A percentile compares a stretch with the other conserved stretches of the same genome.
Conservation (phyloP, 139 green algal species). For the Gonium pectorale region DNA sequence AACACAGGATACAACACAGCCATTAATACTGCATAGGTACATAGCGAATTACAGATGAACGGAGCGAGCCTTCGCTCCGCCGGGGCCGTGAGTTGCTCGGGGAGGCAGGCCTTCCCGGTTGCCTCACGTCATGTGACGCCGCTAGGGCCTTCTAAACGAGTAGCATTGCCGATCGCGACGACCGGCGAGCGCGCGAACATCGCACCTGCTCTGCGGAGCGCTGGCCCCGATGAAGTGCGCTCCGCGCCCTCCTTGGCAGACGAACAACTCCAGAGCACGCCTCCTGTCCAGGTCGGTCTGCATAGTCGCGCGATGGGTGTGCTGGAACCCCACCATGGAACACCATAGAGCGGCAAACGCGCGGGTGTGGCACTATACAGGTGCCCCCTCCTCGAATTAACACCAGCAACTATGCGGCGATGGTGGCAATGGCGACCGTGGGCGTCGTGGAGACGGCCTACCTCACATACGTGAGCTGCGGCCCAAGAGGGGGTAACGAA, state of each 20-base stretch:
- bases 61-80: not conserved
- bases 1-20: too few relatives aligned
- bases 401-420: not conserved
- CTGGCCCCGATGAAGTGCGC: not conserved
- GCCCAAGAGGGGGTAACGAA: too few relatives aligned
- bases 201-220: not conserved
- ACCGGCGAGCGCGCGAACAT: not conserved
- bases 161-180: not conserved
- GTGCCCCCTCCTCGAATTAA: not conserved
- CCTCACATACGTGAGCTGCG: conserved; percentile 67
- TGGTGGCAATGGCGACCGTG: conserved; percentile 60
- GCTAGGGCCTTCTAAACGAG: too few relatives aligned
- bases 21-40: not conserved
- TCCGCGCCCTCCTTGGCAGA: conserved; percentile 12
- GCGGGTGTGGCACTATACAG: not conserved
- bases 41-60: not conserved
- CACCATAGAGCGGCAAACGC: too few relatives aligned
- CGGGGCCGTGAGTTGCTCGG: conserved; percentile 14
- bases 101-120: not conserved
- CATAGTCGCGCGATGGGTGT: not conserved
- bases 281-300: not conserved
- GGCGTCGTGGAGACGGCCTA: conserved; percentile 86
- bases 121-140: not conserved
- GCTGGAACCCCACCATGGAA: not conserved
- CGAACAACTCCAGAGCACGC: not conserved